Evolutionary conservation across 2,329 filamentous ascomycete genomes (phyloP).

Genomic region (Pseudogymnoascus verrucosus): DNA sequence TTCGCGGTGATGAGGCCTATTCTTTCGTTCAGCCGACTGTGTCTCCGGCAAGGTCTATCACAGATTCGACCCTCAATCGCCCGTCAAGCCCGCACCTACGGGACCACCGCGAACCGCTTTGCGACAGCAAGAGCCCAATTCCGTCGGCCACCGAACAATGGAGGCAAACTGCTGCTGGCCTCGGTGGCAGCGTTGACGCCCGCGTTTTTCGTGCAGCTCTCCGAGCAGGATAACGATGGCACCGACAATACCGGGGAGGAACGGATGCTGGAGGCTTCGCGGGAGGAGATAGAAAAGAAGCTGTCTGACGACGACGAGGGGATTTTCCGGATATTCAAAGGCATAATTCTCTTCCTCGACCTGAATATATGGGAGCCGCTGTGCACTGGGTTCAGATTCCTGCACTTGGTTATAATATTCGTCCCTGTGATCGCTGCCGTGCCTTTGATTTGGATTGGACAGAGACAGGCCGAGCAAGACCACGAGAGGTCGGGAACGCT

Average conservation of each 20-base stretch:
- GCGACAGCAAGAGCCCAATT: neutral
- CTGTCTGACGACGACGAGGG: conserved; percentile 55
- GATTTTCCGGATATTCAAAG: conserved; percentile 48
- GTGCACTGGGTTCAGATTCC: conserved; percentile 77
- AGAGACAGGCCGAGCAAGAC: conserved; percentile 52
- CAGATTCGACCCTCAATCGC: neutral
- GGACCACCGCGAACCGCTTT: conserved; percentile 13
- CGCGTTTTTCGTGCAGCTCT: conserved; percentile 49
- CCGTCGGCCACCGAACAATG: conserved; percentile 19
- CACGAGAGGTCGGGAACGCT: conserved; percentile 74
- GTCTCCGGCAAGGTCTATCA: neutral
- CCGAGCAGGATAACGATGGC: conserved; percentile 44
- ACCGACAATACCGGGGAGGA: conserved; percentile 66
- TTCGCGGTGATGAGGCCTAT: conserved; percentile 1
- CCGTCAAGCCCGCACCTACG: conserved; percentile 1
- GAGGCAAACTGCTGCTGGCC: conserved; percentile 16
- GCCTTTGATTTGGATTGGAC: conserved; percentile 74
- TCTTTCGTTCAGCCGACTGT: conserved; percentile 1
- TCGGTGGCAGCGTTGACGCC: conserved; percentile 37
- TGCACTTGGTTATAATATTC: conserved; percentile 82
- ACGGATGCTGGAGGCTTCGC: conserved; percentile 79
- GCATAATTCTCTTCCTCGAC: conserved; percentile 60
- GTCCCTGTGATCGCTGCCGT: conserved; percentile 78
- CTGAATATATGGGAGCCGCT: conserved; percentile 74
- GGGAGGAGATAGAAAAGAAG: conserved; percentile 65